Evolutionary conservation across 1,284 basidiomycete genomes (phyloP), one percentile per base, ranked within the genome.

Genomic region (Ceratobasidium sp.): DNA sequence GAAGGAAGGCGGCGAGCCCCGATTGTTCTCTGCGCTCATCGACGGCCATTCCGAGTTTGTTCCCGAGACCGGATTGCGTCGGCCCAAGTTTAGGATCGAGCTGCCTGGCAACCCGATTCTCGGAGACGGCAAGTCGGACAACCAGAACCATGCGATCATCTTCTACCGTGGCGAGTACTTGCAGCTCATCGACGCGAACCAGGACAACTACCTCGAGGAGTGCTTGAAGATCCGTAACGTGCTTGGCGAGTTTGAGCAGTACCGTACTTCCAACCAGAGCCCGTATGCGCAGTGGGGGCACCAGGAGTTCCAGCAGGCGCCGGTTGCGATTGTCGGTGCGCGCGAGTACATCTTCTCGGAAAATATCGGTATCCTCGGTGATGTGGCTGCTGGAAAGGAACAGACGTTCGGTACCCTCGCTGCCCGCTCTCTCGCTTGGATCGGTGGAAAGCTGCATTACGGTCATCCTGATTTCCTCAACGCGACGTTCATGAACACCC

Each of bases 311-410:
- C 89, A 88, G 81, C 89, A 90, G 78, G 83, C 92, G 62, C 97
- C 97, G 16, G 94, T 99, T 41, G 97, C 98, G 23, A 99, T 99
- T 78, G 92, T 99, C 75, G 98, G 97, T 82, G 96, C 97, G 21
- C 90, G 98, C 83, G 98, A 99, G 86, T 99, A 99, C 83, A 98
- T 99, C 82, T 99, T 99, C 86, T 99, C 98, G 61, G 98, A 99
- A 85, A 98, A 98, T 83, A 99, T 99, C 77, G 97, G 97, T 88
- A 96, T 99, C 78, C 87, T 99, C 58, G 97, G 97, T 83, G 97
- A 99, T 82, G 89, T 99, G 64, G 97, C 97, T 64, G 97, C 97
- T 75, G 96, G 97, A 41, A 99, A 99, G 86, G 98, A 99, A 83
- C 98, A 98, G 83, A 99, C 97, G 50, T 99, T 99, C 82, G 97